phyloP scores from a whole-genome alignment of 2,329 filamentous ascomycete genomes.

The Aspergillus pseudoglaucus region DNA sequence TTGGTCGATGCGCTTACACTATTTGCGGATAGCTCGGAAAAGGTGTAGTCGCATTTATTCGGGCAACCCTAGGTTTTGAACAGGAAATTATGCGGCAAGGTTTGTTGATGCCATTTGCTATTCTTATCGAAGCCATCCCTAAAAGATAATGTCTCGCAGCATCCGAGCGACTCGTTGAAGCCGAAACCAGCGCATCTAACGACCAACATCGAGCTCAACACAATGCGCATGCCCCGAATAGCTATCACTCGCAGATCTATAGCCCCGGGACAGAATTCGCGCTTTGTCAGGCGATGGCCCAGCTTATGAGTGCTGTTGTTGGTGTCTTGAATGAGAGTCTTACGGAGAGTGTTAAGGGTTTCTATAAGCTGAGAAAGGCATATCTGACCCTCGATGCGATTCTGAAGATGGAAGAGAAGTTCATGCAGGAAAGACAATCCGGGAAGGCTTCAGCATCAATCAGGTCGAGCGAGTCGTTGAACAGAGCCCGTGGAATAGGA shows the following conservation, averaged over 20 bases:
- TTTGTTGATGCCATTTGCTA: slow-evolving; percentile 20
- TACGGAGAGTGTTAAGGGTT: slow-evolving; percentile 83
- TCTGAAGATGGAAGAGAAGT: slow-evolving; percentile 64
- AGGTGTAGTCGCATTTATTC: slow-evolving; percentile 76
- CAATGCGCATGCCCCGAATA: slow-evolving; percentile 46
- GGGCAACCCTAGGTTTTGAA: slow-evolving; percentile 82
- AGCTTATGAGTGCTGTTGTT: slow-evolving; percentile 83
- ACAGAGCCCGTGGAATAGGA: not conserved
- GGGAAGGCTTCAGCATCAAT: not conserved
- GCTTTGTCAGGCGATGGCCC: slow-evolving; percentile 74
- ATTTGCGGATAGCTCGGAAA: slow-evolving; percentile 57
- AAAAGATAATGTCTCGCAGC: slow-evolving; percentile 41
- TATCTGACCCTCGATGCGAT: slow-evolving; percentile 77
- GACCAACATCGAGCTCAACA: slow-evolving; percentile 71
- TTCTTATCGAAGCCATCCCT: not conserved
- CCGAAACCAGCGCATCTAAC: slow-evolving; percentile 68
- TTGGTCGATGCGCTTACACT: slow-evolving; percentile 6
- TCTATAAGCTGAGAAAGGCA: slow-evolving; percentile 86
- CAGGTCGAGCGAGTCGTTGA: slow-evolving; percentile 5
- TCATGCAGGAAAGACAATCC: slow-evolving; percentile 31
- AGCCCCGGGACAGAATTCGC: slow-evolving; percentile 80
- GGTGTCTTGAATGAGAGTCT: slow-evolving; percentile 87
- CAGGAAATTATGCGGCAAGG: slow-evolving; percentile 80
- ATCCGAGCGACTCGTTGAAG: slow-evolving; percentile 61
- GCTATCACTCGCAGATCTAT: slow-evolving; percentile 61